Conservation (phyloP, 179 eudicot genomes). For the Amaranthus tricolor region DNA sequence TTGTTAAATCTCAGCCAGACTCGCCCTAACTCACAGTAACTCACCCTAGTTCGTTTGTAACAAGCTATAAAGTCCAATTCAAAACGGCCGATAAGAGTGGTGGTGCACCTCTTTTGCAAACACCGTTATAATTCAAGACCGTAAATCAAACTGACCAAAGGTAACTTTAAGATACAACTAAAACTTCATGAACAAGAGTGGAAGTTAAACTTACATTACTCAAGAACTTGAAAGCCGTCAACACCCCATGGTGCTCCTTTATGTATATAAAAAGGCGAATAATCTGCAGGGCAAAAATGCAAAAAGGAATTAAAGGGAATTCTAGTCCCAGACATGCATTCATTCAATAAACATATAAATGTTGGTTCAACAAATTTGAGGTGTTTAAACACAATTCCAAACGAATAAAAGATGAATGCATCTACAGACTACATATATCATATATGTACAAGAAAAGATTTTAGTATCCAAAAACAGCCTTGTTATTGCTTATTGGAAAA, state of each 20-base stretch:
- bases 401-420: neutral
- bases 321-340: neutral
- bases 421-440: neutral
- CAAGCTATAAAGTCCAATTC: too few relatives aligned
- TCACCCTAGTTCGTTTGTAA: too few relatives aligned
- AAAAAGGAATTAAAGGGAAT: neutral
- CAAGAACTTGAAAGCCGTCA: conserved; percentile 80
- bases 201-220: conserved; percentile 60
- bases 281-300: conserved; percentile 45
- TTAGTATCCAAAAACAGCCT: neutral
- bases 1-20: too few relatives aligned
- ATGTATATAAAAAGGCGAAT: conserved; percentile 74
- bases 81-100: too few relatives aligned
- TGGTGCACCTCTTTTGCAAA: too few relatives aligned
- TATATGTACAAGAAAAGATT: neutral
- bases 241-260: conserved; percentile 72
- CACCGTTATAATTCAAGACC: too few relatives aligned
- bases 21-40: too few relatives aligned
- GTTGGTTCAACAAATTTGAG: neutral
- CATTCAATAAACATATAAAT: neutral
- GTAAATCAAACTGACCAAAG: neutral
- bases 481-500: neutral
- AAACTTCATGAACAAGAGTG: neutral
- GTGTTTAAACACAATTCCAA: neutral
- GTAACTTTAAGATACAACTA: neutral